phyloP scores from a whole-genome alignment of 768 basidiomycete species.

The Boletus eberwhitei region DNA sequence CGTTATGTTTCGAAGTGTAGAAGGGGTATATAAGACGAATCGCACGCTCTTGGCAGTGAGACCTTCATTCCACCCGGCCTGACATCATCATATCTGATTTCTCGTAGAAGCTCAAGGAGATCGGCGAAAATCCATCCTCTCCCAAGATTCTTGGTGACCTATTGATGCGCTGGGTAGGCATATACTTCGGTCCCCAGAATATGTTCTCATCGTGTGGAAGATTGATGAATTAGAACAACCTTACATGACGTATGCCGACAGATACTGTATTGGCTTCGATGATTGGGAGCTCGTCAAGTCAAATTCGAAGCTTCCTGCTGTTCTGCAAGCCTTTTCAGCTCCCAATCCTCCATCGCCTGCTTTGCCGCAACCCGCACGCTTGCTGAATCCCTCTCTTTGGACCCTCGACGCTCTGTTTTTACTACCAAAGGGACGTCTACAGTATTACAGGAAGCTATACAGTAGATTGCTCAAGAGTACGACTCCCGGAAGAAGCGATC shows the following conservation, averaged over 20 bases:
- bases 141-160: conserved; percentile 94
- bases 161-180: conserved; percentile 92
- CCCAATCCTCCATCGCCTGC: conserved; percentile 56
- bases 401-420: conserved; percentile 86
- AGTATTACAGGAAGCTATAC: conserved; percentile 92
- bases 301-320: conserved; percentile 65
- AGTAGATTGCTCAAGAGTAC: conserved; percentile 82
- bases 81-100: conserved; percentile 10
- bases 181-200: conserved; percentile 5
- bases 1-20: conserved; percentile 90
- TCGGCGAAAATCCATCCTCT: conserved; percentile 87
- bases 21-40: conserved; percentile 90
- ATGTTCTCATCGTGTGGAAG: conserved; percentile 39
- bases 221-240: conserved; percentile 89
- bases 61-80: background rate
- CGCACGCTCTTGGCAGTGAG: conserved; percentile 69
- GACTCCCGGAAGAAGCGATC: conserved; percentile 81
- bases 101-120: conserved; percentile 85
- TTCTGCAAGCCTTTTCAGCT: conserved; percentile 68
- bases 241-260: conserved; percentile 76
- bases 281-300: conserved; percentile 73
- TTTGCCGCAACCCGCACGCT: conserved; percentile 31
- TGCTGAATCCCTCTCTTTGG: conserved; percentile 53
- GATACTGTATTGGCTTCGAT: conserved; percentile 78
- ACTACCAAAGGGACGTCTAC: conserved; percentile 77